phyloP scores from a whole-genome alignment of 2,329 filamentous ascomycete genomes.

The Pyrenochaeta sp. region DNA sequence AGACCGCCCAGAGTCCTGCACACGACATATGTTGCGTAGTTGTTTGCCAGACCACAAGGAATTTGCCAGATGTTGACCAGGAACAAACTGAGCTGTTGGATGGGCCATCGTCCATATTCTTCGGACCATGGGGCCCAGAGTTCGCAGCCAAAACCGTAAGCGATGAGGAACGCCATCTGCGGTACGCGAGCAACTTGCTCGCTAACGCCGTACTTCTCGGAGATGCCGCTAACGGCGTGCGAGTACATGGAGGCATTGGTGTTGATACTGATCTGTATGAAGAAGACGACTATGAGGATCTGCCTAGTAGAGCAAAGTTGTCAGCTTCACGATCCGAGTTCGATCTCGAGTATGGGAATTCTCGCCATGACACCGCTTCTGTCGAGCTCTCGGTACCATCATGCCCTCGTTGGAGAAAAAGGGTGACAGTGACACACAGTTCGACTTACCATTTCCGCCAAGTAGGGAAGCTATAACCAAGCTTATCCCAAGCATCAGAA shows the following conservation, averaged over 20 bases:
- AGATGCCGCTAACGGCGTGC: conserved; percentile 56
- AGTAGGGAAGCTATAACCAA: conserved; percentile 56
- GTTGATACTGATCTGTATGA: conserved; percentile 64
- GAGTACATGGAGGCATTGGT: conserved; percentile 63
- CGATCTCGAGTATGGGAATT: neutral
- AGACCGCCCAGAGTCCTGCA: conserved; percentile 63
- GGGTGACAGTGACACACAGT: neutral
- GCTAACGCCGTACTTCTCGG: conserved; percentile 57
- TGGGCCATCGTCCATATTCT: conserved; percentile 62
- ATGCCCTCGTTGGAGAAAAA: neutral
- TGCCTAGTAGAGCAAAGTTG: conserved; percentile 32
- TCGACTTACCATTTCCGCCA: conserved; percentile 54
- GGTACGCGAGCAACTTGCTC: conserved; percentile 58
- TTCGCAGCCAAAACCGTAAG: conserved; percentile 58
- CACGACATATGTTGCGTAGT: conserved; percentile 55
- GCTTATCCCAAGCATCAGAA: conserved; percentile 50
- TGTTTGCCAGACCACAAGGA: conserved; percentile 54
- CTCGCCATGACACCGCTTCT: too few relatives aligned
- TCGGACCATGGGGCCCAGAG: conserved; percentile 66
- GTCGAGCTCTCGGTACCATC: too few relatives aligned
- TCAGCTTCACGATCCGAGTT: neutral
- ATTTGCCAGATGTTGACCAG: conserved; percentile 65
- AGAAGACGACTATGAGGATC: conserved; percentile 61
- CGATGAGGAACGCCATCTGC: conserved; percentile 60
- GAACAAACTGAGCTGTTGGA: conserved; percentile 61